phyloP scores from a whole-genome alignment of 805 yeast genomes.

The Barnettozyma sp. region DNA sequence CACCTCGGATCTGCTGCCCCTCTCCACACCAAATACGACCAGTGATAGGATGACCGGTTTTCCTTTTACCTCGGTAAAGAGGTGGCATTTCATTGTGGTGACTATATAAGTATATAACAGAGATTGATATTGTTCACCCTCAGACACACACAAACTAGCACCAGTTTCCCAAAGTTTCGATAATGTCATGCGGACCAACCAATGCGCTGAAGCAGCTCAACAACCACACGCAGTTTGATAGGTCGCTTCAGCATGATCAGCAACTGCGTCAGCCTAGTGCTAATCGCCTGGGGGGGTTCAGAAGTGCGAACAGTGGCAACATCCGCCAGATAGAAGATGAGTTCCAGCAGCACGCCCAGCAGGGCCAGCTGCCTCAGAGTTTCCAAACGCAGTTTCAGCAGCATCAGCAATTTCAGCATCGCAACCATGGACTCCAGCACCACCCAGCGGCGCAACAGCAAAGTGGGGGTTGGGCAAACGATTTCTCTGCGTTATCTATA shows the following conservation, averaged over 20 bases:
- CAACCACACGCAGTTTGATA: conserved; percentile 20
- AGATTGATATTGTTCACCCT: not conserved
- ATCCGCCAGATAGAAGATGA: conserved; percentile 17
- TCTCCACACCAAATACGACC: too few relatives aligned
- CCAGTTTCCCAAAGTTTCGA: too few relatives aligned
- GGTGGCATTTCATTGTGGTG: too few relatives aligned
- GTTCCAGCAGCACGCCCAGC: conserved; percentile 17
- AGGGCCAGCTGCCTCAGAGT: conserved; percentile 6
- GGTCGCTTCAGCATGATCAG: conserved; percentile 22
- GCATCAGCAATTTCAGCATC: conserved; percentile 8
- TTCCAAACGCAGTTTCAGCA: conserved; percentile 10
- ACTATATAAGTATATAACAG: conserved; percentile 1
- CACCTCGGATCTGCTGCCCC: too few relatives aligned
- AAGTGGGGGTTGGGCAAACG: conserved; percentile 20
- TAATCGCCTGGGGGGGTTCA: conserved; percentile 9
- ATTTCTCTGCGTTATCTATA: conserved; percentile 16
- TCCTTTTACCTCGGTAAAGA: too few relatives aligned
- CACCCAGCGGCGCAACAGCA: conserved; percentile 6
- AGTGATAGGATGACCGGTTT: too few relatives aligned
- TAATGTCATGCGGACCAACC: conserved; percentile 21
- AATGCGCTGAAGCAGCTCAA: conserved; percentile 23
- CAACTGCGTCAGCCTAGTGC: conserved; percentile 11
- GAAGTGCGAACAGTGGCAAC: conserved; percentile 4
- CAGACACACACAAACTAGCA: not conserved
- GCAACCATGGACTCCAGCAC: conserved; percentile 5